phyloP scores from a whole-genome alignment of 768 basidiomycete species.

The Serendipita vermifera region DNA sequence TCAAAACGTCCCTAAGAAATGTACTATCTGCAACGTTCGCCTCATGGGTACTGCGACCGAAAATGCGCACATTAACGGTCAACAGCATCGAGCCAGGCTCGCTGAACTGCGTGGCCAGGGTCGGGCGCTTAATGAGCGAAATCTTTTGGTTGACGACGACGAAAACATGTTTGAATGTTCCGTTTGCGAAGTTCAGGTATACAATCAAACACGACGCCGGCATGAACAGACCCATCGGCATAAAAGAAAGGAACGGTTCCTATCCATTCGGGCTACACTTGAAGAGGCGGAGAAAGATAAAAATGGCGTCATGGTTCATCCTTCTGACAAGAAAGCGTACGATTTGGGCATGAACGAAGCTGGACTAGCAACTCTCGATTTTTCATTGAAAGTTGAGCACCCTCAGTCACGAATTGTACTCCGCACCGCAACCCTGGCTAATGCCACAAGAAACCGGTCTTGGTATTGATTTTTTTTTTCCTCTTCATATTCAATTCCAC shows the following conservation, averaged over 20 bases:
- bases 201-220: background rate
- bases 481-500: background rate
- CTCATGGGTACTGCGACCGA: background rate
- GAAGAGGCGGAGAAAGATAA: conserved; percentile 46
- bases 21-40: background rate
- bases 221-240: conserved; percentile 22
- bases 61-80: background rate
- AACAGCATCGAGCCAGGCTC: background rate
- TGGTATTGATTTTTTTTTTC: background rate
- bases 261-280: conserved; percentile 30
- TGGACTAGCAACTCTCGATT: conserved; percentile 11
- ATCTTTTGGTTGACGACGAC: background rate
- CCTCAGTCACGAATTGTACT: background rate
- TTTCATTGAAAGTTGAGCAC: conserved; percentile 3
- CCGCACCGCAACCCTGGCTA: background rate
- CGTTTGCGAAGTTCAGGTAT: conserved; percentile 4
- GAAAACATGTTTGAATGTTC: background rate
- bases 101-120: background rate
- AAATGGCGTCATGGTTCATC: conserved; percentile 32
- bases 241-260: conserved; percentile 27
- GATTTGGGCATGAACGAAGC: conserved; percentile 38
- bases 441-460: background rate
- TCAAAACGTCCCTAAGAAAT: background rate
- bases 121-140: background rate
- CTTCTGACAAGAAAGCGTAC: conserved; percentile 22